A percentile compares a stretch with the other conserved stretches of the same genome.
phyloP scores from a whole-genome alignment of 1,284 basidiomycete species.

The Hymenochaete sp. region DNA sequence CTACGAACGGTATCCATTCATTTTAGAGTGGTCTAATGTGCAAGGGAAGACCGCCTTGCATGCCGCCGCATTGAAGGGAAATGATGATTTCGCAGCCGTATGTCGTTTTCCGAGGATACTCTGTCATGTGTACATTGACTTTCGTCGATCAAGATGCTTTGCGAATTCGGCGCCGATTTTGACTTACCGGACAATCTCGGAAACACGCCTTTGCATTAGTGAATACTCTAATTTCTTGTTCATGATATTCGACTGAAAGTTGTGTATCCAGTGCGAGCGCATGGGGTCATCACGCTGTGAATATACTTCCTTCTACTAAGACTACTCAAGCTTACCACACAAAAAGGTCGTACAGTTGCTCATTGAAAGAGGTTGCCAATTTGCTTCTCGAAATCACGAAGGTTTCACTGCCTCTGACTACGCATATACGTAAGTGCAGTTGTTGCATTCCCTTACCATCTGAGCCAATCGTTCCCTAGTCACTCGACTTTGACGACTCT shows the following conservation, averaged over 20 bases:
- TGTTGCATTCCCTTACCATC: slow-evolving; percentile 4
- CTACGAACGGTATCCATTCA: slow-evolving; percentile 73
- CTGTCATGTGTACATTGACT: slow-evolving; percentile 19
- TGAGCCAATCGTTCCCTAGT: slow-evolving; percentile 26
- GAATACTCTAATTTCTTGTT: slow-evolving; percentile 28
- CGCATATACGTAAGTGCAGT: slow-evolving; percentile 69
- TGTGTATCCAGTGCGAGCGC: slow-evolving; percentile 57
- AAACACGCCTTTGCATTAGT: slow-evolving; percentile 91
- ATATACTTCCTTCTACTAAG: slow-evolving; percentile 4
- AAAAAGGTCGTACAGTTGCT: slow-evolving; percentile 73
- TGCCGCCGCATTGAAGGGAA: slow-evolving; percentile 80
- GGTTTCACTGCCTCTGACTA: slow-evolving; percentile 90
- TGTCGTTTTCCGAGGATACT: slow-evolving; percentile 26
- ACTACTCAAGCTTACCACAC: slow-evolving; percentile 13
- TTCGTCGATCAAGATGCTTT: slow-evolving; percentile 58
- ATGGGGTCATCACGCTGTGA: slow-evolving; percentile 75
- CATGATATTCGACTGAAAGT: background rate
- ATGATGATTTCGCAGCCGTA: slow-evolving; percentile 80
- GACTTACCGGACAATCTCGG: slow-evolving; percentile 85
- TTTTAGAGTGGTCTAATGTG: slow-evolving; percentile 84
- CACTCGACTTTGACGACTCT: slow-evolving; percentile 64
- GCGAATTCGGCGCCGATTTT: slow-evolving; percentile 80
- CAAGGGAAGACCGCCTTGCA: slow-evolving; percentile 88
- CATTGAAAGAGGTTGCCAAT: slow-evolving; percentile 82
- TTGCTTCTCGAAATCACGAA: slow-evolving; percentile 75